Evolutionary conservation across 345 rosid genomes (phyloP), one percentile per base, ranked within the genome.

Genomic region (Theobroma cacao): DNA sequence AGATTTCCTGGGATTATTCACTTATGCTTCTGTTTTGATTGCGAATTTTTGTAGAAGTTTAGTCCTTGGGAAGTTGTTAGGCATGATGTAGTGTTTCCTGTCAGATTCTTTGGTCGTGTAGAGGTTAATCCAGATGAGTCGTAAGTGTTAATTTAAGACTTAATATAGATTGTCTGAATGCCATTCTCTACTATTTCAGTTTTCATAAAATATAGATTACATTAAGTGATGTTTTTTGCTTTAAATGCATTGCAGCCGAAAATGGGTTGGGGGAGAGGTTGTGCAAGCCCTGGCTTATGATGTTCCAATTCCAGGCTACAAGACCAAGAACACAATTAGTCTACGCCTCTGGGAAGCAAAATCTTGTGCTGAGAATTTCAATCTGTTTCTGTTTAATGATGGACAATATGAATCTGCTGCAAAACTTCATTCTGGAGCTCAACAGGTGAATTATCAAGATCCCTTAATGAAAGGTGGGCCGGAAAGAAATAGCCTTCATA

Each of bases 311-410:
- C 98, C 98, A 9, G 98, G 98, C 60, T 72, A 72, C 33, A 69
- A 47, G 85, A 94, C 98, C 59, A 95, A 90, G 88, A 95, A 93
- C 77, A 95, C 99, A 13, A 95, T 88, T 36, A 93, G 98, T 87
- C 99, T 95, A 82, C 99, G 99, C 56, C 91, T 95, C 70, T 95
- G 99, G 99, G 98, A 95, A 82, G 98, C 99, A 82, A 93, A 86
- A 87, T 97, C 92, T 78, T 78, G 89, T 78, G 85, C 95, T 2
- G 84, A 86, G 56, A 93, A 96, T 86, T 92, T 92, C 79, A 83
- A 92, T 85, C 88, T 96, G 53, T 96, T 92, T 80, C 90, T 88
- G 77, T 93, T 96, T 79, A 96, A 96, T 81, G 99, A 93, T 86
- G 99, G 99, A 78, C 92, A 96, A 72, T 94, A 90, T 87, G 98